These are phyloP conservation scores for Trichoderma sp. DNA, from an alignment of 2,329 filamentous ascomycete species.

Conservation along the genomic window DNA sequence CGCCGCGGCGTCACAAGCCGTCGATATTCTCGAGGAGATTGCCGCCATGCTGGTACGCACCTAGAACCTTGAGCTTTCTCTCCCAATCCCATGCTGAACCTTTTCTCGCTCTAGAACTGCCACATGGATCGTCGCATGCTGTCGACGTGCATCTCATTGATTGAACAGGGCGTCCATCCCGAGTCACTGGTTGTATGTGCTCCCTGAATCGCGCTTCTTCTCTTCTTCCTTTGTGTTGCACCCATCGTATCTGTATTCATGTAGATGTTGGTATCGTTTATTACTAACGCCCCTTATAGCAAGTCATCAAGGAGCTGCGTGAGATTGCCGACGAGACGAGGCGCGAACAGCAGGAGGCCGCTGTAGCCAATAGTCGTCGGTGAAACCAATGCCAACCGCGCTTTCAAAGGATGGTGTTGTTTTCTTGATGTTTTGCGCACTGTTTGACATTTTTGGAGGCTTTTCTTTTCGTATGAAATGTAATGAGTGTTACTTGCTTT, in stretches of 20 bases:
- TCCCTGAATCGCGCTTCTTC: no score
- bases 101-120: constrained; percentile 68
- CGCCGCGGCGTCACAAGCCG: constrained; percentile 76
- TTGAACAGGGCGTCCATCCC: constrained; percentile 96
- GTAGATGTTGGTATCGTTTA: neutral
- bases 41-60: constrained; percentile 79
- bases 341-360: constrained; percentile 31
- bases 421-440: neutral
- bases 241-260: neutral
- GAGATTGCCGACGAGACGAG: constrained; percentile 56
- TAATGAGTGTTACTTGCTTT: neutral
- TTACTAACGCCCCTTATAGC: constrained; percentile 40
- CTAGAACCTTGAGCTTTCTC: neutral
- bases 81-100: neutral
- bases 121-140: constrained; percentile 87
- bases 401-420: neutral
- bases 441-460: neutral
- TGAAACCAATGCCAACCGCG: neutral
- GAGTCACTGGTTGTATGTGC: constrained; percentile 83
- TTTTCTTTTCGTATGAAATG: neutral
- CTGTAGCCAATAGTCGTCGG: constrained; percentile 14
- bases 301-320: constrained; percentile 61
- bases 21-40: constrained; percentile 82
- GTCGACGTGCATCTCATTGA: constrained; percentile 92
- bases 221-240: neutral